A percentile compares a stretch with the other conserved stretches of the same genome.
Evolutionary conservation across 1,139 yeast species (phyloP).

Genomic region (Hansenula sp.): DNA sequence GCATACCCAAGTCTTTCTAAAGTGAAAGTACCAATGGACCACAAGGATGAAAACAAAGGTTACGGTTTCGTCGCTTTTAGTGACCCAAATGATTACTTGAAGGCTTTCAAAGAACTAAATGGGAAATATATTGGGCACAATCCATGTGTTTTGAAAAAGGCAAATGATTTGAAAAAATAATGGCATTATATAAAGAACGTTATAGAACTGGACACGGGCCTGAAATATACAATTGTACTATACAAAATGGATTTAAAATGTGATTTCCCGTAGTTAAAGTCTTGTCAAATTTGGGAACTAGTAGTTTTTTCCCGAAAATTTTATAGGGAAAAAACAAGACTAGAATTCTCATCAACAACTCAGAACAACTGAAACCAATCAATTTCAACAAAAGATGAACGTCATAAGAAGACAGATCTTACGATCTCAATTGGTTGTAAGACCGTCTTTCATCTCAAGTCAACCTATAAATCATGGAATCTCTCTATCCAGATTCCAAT

Average conservation of each 20-base stretch:
- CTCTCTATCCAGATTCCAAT: constrained; percentile 5
- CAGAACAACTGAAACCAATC: not conserved
- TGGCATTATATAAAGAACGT: no score
- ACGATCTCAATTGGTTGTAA: not conserved
- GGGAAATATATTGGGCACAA: constrained; percentile 73
- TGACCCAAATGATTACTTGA: constrained; percentile 58
- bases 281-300: not conserved
- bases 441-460: not conserved
- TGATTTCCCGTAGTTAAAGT: not conserved
- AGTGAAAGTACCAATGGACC: constrained; percentile 52
- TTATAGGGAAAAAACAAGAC: not conserved
- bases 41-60: constrained; percentile 41
- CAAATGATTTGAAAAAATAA: constrained; percentile 38
- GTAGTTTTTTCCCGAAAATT: not conserved
- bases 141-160: constrained; percentile 68
- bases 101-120: constrained; percentile 72
- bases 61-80: constrained; percentile 69
- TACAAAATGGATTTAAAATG: no score
- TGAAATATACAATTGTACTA: not conserved
- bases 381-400: not conserved
- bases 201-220: no score
- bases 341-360: not conserved
- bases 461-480: not conserved
- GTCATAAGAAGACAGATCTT: not conserved
- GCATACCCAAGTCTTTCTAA: constrained; percentile 48